phyloP scores from a whole-genome alignment of 106 monocot species.

The Vanilla planifolia region DNA sequence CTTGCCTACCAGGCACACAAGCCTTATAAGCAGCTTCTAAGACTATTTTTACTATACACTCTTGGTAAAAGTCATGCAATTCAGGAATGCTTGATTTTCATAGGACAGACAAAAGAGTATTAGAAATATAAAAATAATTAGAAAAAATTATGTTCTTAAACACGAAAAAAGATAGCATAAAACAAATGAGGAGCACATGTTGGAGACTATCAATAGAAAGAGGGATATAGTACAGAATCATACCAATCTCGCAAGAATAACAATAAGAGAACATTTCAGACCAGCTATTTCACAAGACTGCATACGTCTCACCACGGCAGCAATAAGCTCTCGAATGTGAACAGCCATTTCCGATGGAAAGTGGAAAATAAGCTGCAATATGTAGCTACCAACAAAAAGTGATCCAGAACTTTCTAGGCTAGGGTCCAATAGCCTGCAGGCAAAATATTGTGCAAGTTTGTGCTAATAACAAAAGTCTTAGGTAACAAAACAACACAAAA shows the following conservation, averaged over 20 bases:
- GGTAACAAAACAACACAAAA: not conserved
- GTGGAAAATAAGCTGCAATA: slow-evolving; percentile 87
- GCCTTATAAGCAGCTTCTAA: no score
- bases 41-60: no score
- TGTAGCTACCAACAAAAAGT: slow-evolving; percentile 84
- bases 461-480: not conserved
- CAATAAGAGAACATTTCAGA: slow-evolving; percentile 78
- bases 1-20: no score
- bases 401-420: slow-evolving; percentile 83
- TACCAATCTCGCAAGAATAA: slow-evolving; percentile 90
- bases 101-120: no score
- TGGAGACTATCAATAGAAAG: not conserved
- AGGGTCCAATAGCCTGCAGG: slow-evolving; percentile 83
- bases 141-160: no score
- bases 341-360: slow-evolving; percentile 73
- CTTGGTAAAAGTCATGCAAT: no score
- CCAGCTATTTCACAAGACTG: slow-evolving; percentile 76
- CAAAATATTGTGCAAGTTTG: not conserved
- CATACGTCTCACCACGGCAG: slow-evolving; percentile 78
- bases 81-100: no score
- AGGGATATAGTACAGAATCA: not conserved
- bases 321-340: slow-evolving; percentile 65
- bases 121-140: no score
- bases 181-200: not conserved
- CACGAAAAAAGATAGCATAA: not conserved